Evolutionary conservation across 1,139 yeast genomes (phyloP), one percentile per base, ranked within the genome.

Genomic region (Komagataea norvegica): DNA sequence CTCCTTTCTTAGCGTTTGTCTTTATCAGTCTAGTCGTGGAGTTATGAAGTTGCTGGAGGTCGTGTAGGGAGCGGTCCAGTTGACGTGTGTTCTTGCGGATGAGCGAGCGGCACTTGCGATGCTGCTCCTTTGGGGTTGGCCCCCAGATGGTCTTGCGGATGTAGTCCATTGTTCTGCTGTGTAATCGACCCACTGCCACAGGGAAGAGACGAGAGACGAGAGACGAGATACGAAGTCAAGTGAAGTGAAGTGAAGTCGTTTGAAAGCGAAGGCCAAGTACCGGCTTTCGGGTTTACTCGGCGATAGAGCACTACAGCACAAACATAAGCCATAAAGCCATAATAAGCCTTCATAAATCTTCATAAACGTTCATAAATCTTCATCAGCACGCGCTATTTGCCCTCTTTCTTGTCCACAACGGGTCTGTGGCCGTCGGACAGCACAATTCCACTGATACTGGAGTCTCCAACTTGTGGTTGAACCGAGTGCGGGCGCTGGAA

Each of bases 61-160:
- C 95, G 56, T 80, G 75, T 45, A 83, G 66, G 24, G 82, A 74
- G 46, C 82, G 67, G 49, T 91, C 97, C 36, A 89, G 64, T 55
- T 83, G 89, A 40, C 97, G 70, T 47, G 80, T 79, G 60, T 89
- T 93, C 62, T 82, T 85, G 40, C 97, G 79, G 39, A 91, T 73
- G 24, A 88, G 70, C 33, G 77, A 71, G 57, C 85, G 89, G 53
- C 95, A 86, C 55, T 80, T 84, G 40, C 95, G 72, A 70, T 83
- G 85, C 77, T 75, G 96, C 55, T 91, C 97, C 54, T 81, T 81
- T 32, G 96, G 95, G 59, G 88, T 96, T 0, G 96, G 96, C 2
- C 97, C 98, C 80, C 93, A 89, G 36, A 89, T 79, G 8, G 89
- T 85, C 57, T 79, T 79, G 64, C 86, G 88, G 31, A 89, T 62